Evolutionary conservation across 306 rosid species (phyloP), one percentile per base, ranked within the genome.

Genomic region (Sicyos baderoa): DNA sequence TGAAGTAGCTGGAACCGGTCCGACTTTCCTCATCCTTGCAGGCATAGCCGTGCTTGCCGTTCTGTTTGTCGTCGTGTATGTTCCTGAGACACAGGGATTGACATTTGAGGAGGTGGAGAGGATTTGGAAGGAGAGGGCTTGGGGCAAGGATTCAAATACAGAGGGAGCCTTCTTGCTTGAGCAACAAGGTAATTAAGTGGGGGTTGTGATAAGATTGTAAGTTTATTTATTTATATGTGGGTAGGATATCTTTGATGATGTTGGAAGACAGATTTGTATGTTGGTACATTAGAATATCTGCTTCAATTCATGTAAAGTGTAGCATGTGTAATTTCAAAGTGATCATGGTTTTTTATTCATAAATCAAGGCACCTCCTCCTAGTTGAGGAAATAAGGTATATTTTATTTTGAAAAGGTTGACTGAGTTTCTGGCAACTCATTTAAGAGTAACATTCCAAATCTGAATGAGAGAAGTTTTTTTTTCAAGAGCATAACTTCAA

Each of bases 51-150:
- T 84, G 63, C 9, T 81, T 19, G 98, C 96, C 0, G 80, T 91
- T 76, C 10, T 80, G 1, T 91, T 91, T 76, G 96, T 91, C 80
- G 5, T 74, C 21, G 5, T 76, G 19, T 76, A 70, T 18, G 80
- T 91, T 70, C 97, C 97, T 2, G 97, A 91, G 79, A 91, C 97
- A 16, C 83, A 91, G 71, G 97, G 97, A 22, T 78, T 91, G 77
- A 83, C 95, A 12, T 91, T 91, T 76, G 95, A 89, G 86, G 97
- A 91, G 77, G 96, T 91, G 75, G 97, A 86, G 78, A 61, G 54
- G 68, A 77, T 91, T 55, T 91, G 97, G 97, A 91, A 85, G 82
- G 81, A 83, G 71, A 91, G 83, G 74, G 97, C 96, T 65, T 73
- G 86, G 84, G 89, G 95, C 42, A 78, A 74, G 37, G 79, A 75